phyloP scores from a whole-genome alignment of 371 early-diverging fungal genomes.

The Rhizomucor miehei region DNA sequence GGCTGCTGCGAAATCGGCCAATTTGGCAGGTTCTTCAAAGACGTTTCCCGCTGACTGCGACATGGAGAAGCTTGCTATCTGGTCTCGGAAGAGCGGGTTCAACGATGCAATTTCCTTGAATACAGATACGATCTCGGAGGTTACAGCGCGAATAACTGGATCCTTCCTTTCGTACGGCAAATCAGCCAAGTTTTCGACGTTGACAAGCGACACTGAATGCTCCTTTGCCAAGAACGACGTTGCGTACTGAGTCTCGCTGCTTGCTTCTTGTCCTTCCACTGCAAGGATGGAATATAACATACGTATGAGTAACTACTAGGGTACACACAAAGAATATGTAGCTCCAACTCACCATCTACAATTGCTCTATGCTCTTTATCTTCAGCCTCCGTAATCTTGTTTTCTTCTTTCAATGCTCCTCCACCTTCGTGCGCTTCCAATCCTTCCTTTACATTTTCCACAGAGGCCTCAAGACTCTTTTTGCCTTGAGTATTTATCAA shows the following conservation, averaged over 20 bases:
- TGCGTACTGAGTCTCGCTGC: conserved; percentile 32
- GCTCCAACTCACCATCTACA: too few relatives aligned
- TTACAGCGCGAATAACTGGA: conserved; percentile 86
- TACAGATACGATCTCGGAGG: conserved; percentile 94
- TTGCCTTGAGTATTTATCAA: conserved; percentile 28
- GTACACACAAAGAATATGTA: too few relatives aligned
- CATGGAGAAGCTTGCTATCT: conserved; percentile 94
- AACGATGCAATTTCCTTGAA: conserved; percentile 92
- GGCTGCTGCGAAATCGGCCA: conserved; percentile 97
- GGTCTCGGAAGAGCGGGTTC: conserved; percentile 95
- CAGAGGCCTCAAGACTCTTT: not conserved
- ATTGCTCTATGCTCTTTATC: conserved; percentile 10
- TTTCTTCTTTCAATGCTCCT: conserved; percentile 11
- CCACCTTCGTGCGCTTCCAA: too few relatives aligned
- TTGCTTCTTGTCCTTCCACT: conserved; percentile 15
- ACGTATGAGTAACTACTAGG: too few relatives aligned
- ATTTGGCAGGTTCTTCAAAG: conserved; percentile 90
- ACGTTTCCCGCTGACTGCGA: conserved; percentile 93
- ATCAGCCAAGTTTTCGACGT: conserved; percentile 85
- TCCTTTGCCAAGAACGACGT: conserved; percentile 64
- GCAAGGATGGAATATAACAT: too few relatives aligned
- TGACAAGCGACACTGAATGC: conserved; percentile 76
- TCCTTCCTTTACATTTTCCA: not conserved
- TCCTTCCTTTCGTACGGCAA: conserved; percentile 83
- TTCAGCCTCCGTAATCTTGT: not conserved